phyloP scores from a whole-genome alignment of 73 alveolate species.

The Paramecium pentaurelia region DNA sequence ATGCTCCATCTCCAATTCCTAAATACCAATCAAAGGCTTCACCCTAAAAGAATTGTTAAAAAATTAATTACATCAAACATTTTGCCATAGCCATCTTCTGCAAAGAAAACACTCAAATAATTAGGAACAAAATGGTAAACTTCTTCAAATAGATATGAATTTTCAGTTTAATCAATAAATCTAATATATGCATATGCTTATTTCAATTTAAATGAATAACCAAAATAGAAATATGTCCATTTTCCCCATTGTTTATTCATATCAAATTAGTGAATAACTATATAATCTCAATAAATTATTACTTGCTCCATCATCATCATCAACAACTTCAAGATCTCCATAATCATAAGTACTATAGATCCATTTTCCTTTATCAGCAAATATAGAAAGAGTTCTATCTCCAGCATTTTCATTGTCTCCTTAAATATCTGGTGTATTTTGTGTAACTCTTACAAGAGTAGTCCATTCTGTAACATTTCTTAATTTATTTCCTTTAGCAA shows the following conservation, averaged over 20 bases:
- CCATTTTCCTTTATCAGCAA: background rate
- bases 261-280: background rate
- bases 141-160: background rate
- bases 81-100: background rate
- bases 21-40: constrained; percentile 24
- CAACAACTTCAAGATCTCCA: background rate
- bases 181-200: constrained; percentile 29
- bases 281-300: background rate
- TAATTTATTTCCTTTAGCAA: background rate
- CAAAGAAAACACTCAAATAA: background rate
- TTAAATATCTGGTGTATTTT: background rate
- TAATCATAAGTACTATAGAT: constrained; percentile 15
- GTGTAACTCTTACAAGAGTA: constrained; percentile 15
- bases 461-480: background rate
- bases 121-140: constrained; percentile 13
- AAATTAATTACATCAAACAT: background rate
- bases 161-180: background rate
- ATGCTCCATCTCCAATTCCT: constrained; percentile 42
- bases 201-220: background rate
- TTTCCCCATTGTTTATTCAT: background rate
- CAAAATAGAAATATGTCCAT: constrained; percentile 32
- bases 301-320: constrained; percentile 17
- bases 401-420: background rate
- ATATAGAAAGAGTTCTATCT: constrained; percentile 5
- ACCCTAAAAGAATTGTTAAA: background rate